phyloP scores from a whole-genome alignment of 257 asterid species.

The Plantago major region DNA sequence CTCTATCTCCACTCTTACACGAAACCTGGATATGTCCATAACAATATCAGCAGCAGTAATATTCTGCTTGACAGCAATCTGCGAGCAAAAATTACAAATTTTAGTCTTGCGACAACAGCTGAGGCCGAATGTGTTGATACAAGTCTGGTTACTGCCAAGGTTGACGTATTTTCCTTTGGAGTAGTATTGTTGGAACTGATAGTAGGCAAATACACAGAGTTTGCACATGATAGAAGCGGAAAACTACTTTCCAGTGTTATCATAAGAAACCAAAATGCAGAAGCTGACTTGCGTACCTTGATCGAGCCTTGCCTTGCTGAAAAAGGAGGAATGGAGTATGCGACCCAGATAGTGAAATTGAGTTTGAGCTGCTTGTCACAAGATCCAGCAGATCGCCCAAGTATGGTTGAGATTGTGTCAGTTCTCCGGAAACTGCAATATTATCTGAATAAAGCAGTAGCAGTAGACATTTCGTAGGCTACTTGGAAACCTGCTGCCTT shows the following conservation, averaged over 20 bases:
- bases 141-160: slow-evolving; percentile 35
- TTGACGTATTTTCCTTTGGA: slow-evolving; percentile 54
- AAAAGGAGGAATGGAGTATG: slow-evolving; percentile 29
- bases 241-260: slow-evolving; percentile 27
- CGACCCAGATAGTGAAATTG: slow-evolving; percentile 30
- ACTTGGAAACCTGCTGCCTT: too few relatives aligned
- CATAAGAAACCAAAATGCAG: slow-evolving; percentile 31
- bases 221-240: slow-evolving; percentile 28
- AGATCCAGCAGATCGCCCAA: slow-evolving; percentile 46
- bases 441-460: slow-evolving; percentile 22
- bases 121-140: slow-evolving; percentile 40
- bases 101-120: slow-evolving; percentile 43
- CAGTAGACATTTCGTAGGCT: not conserved
- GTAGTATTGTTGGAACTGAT: slow-evolving; percentile 47
- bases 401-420: slow-evolving; percentile 48
- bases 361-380: slow-evolving; percentile 41
- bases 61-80: slow-evolving; percentile 51
- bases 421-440: slow-evolving; percentile 44
- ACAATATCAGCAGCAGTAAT: slow-evolving; percentile 39
- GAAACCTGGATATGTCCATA: slow-evolving; percentile 48
- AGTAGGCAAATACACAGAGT: slow-evolving; percentile 34
- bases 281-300: slow-evolving; percentile 22
- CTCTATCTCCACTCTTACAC: slow-evolving; percentile 60
- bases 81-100: slow-evolving; percentile 53
- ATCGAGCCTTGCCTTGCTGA: slow-evolving; percentile 26